phyloP scores from a whole-genome alignment of 1,284 basidiomycete genomes.

The Salmacisia buchloeana region DNA sequence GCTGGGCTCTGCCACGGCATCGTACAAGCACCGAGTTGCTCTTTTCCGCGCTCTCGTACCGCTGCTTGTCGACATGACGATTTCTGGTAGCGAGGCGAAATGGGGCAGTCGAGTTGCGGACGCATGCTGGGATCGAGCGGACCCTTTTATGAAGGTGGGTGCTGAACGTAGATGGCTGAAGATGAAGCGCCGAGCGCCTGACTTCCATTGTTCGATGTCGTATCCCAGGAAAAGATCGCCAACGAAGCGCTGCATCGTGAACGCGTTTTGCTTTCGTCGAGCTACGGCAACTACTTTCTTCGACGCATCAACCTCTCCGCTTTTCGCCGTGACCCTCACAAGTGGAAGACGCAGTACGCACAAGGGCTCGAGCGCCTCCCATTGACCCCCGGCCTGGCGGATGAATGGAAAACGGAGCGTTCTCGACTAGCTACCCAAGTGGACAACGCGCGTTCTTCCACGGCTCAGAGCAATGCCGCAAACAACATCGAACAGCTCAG shows the following conservation, averaged over 20 bases:
- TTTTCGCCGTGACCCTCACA: slow-evolving; percentile 31
- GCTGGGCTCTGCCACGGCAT: slow-evolving; percentile 14
- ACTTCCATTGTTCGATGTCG: not conserved
- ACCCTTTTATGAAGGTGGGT: slow-evolving; percentile 33
- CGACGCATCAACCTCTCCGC: slow-evolving; percentile 35
- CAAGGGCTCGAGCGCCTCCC: not conserved
- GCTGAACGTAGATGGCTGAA: too few relatives aligned
- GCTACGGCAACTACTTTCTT: slow-evolving; percentile 41
- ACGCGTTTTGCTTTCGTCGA: slow-evolving; percentile 23
- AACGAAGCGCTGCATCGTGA: slow-evolving; percentile 20
- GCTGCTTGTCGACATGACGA: slow-evolving; percentile 18
- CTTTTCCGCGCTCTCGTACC: slow-evolving; percentile 20
- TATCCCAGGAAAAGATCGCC: slow-evolving; percentile 25
- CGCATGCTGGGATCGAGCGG: slow-evolving; percentile 31
- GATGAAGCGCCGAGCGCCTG: not conserved
- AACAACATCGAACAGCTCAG: too few relatives aligned
- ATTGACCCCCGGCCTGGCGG: not conserved
- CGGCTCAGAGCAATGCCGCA: too few relatives aligned
- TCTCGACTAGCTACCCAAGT: too few relatives aligned
- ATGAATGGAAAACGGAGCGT: not conserved
- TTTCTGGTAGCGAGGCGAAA: slow-evolving; percentile 27
- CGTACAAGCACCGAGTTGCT: slow-evolving; percentile 20
- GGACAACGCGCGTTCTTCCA: too few relatives aligned
- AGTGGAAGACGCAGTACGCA: slow-evolving; percentile 27
- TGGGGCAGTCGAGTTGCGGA: slow-evolving; percentile 46